Base-by-base conservation (phyloP, 768 basidiomycete species). In the Auriculariales sp. region DNA sequence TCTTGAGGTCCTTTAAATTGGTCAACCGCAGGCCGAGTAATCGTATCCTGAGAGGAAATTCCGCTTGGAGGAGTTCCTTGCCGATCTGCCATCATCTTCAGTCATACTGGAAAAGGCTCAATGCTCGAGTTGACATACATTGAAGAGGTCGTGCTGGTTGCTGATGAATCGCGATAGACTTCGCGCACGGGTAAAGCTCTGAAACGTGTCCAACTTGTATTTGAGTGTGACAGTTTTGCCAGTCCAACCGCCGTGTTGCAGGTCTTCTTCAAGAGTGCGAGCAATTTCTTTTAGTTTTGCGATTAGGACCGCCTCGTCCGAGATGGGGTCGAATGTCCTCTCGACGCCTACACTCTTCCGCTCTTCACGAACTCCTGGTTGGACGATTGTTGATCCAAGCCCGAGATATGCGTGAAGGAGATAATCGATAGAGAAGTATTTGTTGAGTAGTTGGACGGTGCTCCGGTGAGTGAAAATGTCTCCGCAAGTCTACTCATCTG, bases 281-380 rank as follows among this genome's bases (percentile, higher is more conserved):
- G 91, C 83, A 30, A 95, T 77, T 49, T 87, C 79, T 22, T 86
- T 75, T 0, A 99, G 73, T 61, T 86, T 90, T 12, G 72, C 66
- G 28, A 92, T 59, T 15, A 95, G 84, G 51, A 73, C 73, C 1
- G 73, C 71, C 51, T 76, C 73, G 54, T 88, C 73, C 11, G 68
- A 70, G 42, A 87, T 67, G 0, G 88, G 69, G 25, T 72, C 67
- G 60, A 94, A 94, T 3, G 89, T 92, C 49, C 90, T 70, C 68
- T 99, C 95, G 28, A 83, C 78, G 1, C 95, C 94, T 30, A 98
- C 88, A 53, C 88, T 91, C 68, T 93, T 97, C 46, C 84, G 70
- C 56, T 90, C 89, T 53, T 89, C 85, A 54, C 94, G 70, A 53
- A 71, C 71, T 42, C 77, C 69, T 3, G 90, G 82, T 50, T 80